Evolutionary conservation across 2,329 filamentous ascomycete genomes (phyloP), one percentile per base, ranked within the genome.

Genomic region (Talaromyces sp.): DNA sequence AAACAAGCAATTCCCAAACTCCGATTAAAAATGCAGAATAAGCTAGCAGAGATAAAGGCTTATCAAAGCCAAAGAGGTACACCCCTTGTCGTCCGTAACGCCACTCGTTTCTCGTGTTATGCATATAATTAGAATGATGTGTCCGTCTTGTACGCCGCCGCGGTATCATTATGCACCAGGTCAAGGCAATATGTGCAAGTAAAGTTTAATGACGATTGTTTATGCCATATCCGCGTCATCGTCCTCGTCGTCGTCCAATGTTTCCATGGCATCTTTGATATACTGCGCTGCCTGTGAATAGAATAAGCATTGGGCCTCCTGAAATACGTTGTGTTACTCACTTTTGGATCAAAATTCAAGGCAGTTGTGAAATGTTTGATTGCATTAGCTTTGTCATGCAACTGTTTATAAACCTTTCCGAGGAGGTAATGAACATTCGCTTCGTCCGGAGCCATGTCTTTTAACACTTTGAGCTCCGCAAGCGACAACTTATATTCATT

Each of bases 251-350:
- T 85, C 83, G 64, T 96, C 92, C 63, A 98, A 84, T 69, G 88
- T 89, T 80, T 98, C 93, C 79, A 99, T 97, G 18, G 92, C 92
- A 74, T 96, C 92, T 78, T 98, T 99, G 77, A 99, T 97, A 75
- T 92, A 89, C 66, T 91, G 89, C 67, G 91, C 92, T 69, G 93
- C 92, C 93, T 96, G 25, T 63, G 18, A 18, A 44, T 28, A 35
- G 31, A 12, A 42, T 55, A n/a, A 63, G 28, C 42, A 55, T 62
- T 69, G 31, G 66, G 7, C 9, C 7, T 5, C 35, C 42, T 65
- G 52, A 60, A 66, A 64, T 58, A 52, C 42, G 61, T 23, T 25
- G 28, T 52, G 55, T 50, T 18, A 74, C 82, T 73, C 81, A 96
- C 93, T 88, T 98, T 98, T 33, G 93, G 95, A 81, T 99, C 95